Conservation (phyloP, 2,329 filamentous ascomycete species). For the Hymenoscyphus fructigenus region DNA sequence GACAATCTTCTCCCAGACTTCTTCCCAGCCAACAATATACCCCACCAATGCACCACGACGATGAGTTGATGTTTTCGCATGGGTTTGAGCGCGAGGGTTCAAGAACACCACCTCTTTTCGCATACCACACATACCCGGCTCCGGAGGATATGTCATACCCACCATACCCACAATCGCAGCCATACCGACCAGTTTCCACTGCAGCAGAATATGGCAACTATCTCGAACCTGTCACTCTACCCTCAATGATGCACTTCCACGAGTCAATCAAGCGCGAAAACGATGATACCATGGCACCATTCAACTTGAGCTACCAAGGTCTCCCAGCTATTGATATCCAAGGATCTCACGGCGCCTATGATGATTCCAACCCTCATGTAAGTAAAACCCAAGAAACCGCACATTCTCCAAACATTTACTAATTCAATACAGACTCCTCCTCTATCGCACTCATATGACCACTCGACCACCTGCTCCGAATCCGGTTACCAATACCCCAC, state of each 20-base stretch:
- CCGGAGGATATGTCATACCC: constrained; percentile 64
- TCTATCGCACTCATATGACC: constrained; percentile 71
- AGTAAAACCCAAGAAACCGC: constrained; percentile 46
- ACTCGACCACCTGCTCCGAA: constrained; percentile 63
- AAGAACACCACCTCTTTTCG: constrained; percentile 68
- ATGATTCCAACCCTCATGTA: constrained; percentile 72
- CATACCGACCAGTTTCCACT: constrained; percentile 52
- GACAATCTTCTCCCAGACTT: constrained; percentile 41
- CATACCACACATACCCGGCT: constrained; percentile 65
- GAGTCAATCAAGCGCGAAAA: constrained; percentile 68
- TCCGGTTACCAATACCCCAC: constrained; percentile 62
- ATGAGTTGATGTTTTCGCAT: constrained; percentile 66
- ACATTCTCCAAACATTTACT: constrained; percentile 18
- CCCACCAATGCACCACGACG: constrained; percentile 58
- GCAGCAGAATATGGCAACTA: constrained; percentile 53
- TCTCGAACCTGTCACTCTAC: constrained; percentile 57
- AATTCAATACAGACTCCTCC: constrained; percentile 64
- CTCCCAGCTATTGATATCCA: constrained; percentile 60
- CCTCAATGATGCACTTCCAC: constrained; percentile 63
- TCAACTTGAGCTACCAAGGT: constrained; percentile 66
- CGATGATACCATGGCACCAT: constrained; percentile 61
- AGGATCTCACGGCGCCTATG: constrained; percentile 59
- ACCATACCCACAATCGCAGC: constrained; percentile 55
- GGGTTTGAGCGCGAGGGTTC: constrained; percentile 69
- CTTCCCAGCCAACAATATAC: constrained; percentile 59